These are phyloP conservation scores for Fusarium camptoceras DNA, from an alignment of 2,329 filamentous ascomycete species.

Conservation along the genomic window DNA sequence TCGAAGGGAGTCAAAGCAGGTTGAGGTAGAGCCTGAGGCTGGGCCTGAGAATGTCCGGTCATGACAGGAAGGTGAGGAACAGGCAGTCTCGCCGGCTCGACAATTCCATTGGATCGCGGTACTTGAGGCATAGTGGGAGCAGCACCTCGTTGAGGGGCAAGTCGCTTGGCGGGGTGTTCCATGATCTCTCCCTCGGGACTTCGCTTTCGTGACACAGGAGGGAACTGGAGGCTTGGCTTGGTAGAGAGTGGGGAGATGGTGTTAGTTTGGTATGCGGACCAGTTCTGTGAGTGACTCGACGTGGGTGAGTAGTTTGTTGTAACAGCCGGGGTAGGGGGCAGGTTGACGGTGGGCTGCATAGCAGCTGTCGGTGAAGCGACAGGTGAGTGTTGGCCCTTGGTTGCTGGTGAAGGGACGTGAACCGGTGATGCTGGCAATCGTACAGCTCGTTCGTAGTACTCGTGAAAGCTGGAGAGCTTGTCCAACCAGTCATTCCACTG, in stretches of 20 bases:
- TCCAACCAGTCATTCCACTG: slow-evolving; percentile 91
- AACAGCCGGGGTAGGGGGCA: slow-evolving; percentile 51
- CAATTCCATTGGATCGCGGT: slow-evolving; percentile 36
- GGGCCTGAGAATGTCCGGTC: slow-evolving; percentile 54
- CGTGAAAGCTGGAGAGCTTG: slow-evolving; percentile 83
- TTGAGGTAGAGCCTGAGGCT: slow-evolving; percentile 16
- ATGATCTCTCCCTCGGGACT: slow-evolving; percentile 61
- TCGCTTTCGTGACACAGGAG: slow-evolving; percentile 61
- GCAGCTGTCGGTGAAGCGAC: slow-evolving; percentile 61
- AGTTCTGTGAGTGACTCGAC: slow-evolving; percentile 52
- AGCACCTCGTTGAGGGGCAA: slow-evolving; percentile 44
- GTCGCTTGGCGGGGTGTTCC: slow-evolving; percentile 68
- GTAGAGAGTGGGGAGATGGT: slow-evolving; percentile 61
- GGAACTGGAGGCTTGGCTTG: slow-evolving; percentile 58
- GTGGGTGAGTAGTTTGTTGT: slow-evolving; percentile 56
- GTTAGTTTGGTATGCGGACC: slow-evolving; percentile 55
- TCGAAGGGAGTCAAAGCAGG: slow-evolving; percentile 45
- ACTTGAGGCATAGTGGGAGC: slow-evolving; percentile 30
- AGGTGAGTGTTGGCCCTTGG: slow-evolving; percentile 58
- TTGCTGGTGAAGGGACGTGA: slow-evolving; percentile 56
- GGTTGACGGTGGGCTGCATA: slow-evolving; percentile 47
- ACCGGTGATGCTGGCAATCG: slow-evolving; percentile 57
- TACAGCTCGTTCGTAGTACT: slow-evolving; percentile 81
- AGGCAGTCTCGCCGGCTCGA: slow-evolving; percentile 64
- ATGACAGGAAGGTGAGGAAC: slow-evolving; percentile 78